These are phyloP conservation scores for Solanum dulcamara DNA, from an alignment of 257 asterid genomes.

Conservation along the genomic window DNA sequence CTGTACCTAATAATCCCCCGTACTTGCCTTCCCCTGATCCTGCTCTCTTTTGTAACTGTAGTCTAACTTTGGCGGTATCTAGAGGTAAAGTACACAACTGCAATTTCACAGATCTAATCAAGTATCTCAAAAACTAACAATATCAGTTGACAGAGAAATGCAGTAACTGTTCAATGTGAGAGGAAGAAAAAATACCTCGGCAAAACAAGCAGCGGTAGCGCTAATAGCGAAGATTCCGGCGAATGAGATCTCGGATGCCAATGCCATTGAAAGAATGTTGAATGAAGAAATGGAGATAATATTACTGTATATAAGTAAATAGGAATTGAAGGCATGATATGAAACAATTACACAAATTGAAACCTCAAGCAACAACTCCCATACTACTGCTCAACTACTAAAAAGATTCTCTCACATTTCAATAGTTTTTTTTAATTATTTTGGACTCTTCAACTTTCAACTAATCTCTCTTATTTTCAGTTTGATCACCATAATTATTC, in stretches of 20 bases:
- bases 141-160: neutral
- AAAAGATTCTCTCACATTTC: neutral
- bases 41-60: constrained; percentile 78
- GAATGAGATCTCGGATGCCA: constrained; percentile 73
- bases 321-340: neutral
- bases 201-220: constrained; percentile 84
- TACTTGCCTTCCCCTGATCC: constrained; percentile 50
- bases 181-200: constrained; percentile 51
- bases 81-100: constrained; percentile 85
- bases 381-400: neutral
- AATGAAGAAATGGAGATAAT: neutral
- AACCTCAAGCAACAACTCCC: neutral
- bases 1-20: constrained; percentile 61
- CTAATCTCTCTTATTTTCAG: neutral
- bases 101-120: constrained; percentile 8
- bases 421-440: neutral
- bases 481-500: no score
- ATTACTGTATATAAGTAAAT: neutral
- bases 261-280: constrained; percentile 27
- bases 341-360: neutral
- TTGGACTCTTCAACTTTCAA: neutral
- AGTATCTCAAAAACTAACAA: neutral
- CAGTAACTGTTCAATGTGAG: neutral
- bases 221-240: constrained; percentile 59
- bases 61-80: constrained; percentile 86